Conservation (phyloP, 495 filamentous ascomycete genomes). For the Penicillium maclennaniae region DNA sequence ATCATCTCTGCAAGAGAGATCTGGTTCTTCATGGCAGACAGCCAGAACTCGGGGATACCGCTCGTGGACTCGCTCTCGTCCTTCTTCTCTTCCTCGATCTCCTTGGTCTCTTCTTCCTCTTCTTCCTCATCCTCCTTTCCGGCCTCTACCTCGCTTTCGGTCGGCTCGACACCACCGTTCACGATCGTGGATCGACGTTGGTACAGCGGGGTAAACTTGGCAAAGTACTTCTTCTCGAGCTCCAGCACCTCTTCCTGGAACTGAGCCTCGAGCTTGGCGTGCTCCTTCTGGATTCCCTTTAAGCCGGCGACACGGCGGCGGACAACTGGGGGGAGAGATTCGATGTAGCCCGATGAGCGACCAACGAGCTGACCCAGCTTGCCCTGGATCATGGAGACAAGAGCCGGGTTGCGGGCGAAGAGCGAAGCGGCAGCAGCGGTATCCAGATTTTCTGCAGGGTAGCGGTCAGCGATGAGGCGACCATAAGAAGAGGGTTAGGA, state of each 20-base stretch:
- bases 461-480: slow-evolving; percentile 11
- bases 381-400: slow-evolving; percentile 95
- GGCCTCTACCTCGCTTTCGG: slow-evolving; percentile 75
- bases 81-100: slow-evolving; percentile 46
- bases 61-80: slow-evolving; percentile 47
- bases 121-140: slow-evolving; percentile 74
- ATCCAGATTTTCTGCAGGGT: slow-evolving; percentile 75
- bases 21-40: slow-evolving; percentile 99
- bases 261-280: slow-evolving; percentile 94
- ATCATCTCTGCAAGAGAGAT: slow-evolving; percentile 95
- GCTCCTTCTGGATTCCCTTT: slow-evolving; percentile 98
- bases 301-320: slow-evolving; percentile 90
- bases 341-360: slow-evolving; percentile 94
- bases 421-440: slow-evolving; percentile 81
- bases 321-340: slow-evolving; percentile 83
- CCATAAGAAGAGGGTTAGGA: slow-evolving; percentile 5
- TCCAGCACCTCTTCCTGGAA: slow-evolving; percentile 98
- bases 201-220: slow-evolving; percentile 97
- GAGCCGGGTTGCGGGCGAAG: slow-evolving; percentile 87
- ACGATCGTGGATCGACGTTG: slow-evolving; percentile 90
- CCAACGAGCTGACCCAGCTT: slow-evolving; percentile 92
- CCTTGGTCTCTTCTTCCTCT: slow-evolving; percentile 53
- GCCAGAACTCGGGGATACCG: slow-evolving; percentile 98
- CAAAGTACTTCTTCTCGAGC: slow-evolving; percentile 98
- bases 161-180: slow-evolving; percentile 84